phyloP scores from a whole-genome alignment of 345 rosid genomes.

The Syzygium oleosum region DNA sequence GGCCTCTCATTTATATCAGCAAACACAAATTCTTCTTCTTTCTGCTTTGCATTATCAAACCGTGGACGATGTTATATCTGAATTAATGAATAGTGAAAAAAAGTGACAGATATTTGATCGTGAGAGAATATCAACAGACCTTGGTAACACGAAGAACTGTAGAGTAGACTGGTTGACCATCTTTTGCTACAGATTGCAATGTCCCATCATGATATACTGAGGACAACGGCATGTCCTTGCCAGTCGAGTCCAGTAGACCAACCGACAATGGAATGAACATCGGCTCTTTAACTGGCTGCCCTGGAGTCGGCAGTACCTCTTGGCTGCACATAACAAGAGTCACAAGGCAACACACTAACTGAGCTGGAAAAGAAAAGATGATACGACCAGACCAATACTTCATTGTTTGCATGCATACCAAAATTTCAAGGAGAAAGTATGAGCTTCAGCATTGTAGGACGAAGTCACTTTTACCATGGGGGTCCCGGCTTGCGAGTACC shows the following conservation, averaged over 20 bases:
- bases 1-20: conserved; percentile 67
- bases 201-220: conserved; percentile 63
- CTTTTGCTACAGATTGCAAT: conserved; percentile 36
- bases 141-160: conserved; percentile 81
- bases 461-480: conserved; percentile 81
- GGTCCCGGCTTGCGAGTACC: conserved; percentile 99
- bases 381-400: neutral
- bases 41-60: conserved; percentile 39
- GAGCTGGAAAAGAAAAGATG: neutral
- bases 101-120: neutral
- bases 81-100: neutral
- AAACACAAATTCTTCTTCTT: conserved; percentile 91
- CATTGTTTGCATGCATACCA: conserved; percentile 32
- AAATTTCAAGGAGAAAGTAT: conserved; percentile 76
- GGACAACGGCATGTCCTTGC: conserved; percentile 71
- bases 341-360: neutral
- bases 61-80: neutral
- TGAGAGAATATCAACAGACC: conserved; percentile 19
- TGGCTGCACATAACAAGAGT: conserved; percentile 36
- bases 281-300: conserved; percentile 83
- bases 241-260: conserved; percentile 71
- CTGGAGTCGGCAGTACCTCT: conserved; percentile 81
- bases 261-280: conserved; percentile 82
- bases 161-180: conserved; percentile 32
- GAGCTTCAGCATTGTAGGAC: conserved; percentile 62